Conservation (phyloP, 495 filamentous ascomycete species). For the Cercophora newfieldiana region DNA sequence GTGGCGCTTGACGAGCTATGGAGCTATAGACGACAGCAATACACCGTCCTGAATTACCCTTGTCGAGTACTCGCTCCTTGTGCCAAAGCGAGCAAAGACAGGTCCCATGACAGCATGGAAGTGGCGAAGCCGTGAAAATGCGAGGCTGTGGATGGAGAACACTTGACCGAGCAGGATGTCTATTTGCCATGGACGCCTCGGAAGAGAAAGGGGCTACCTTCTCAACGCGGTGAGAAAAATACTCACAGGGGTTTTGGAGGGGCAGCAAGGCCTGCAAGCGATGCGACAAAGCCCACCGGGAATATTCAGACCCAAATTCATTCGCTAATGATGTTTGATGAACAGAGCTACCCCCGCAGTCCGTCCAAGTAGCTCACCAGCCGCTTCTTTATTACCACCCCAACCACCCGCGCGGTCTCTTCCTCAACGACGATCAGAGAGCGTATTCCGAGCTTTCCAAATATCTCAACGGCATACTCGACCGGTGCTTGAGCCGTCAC, state of each 20-base stretch:
- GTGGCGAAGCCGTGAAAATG: too few species aligned
- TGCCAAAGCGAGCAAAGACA: too few species aligned
- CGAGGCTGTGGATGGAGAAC: too few species aligned
- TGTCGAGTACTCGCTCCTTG: neutral
- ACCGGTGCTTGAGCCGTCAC: slow-evolving; percentile 54
- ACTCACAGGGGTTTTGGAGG: too few species aligned
- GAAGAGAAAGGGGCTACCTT: too few species aligned
- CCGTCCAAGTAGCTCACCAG: slow-evolving; percentile 38
- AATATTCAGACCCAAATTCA: too few species aligned
- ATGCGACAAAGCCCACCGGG: too few species aligned
- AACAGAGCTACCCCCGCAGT: slow-evolving; percentile 9
- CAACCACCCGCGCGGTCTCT: slow-evolving; percentile 39
- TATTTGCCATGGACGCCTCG: too few species aligned
- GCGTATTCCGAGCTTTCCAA: slow-evolving; percentile 55
- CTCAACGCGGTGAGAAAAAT: too few species aligned
- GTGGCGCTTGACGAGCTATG: neutral
- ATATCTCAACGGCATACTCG: slow-evolving; percentile 60
- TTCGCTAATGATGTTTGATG: neutral
- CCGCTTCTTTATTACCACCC: slow-evolving; percentile 44
- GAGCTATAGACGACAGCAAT: slow-evolving; percentile 13
- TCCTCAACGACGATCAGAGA: slow-evolving; percentile 53
- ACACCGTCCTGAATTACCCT: neutral
- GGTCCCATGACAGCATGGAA: too few species aligned
- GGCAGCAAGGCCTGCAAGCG: too few species aligned
- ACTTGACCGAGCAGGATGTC: too few species aligned